Percentiles rank a stretch among this genome's conserved stretches.
phyloP scores from a whole-genome alignment of 2,329 filamentous ascomycete genomes.

The Fusarium sublunatum region DNA sequence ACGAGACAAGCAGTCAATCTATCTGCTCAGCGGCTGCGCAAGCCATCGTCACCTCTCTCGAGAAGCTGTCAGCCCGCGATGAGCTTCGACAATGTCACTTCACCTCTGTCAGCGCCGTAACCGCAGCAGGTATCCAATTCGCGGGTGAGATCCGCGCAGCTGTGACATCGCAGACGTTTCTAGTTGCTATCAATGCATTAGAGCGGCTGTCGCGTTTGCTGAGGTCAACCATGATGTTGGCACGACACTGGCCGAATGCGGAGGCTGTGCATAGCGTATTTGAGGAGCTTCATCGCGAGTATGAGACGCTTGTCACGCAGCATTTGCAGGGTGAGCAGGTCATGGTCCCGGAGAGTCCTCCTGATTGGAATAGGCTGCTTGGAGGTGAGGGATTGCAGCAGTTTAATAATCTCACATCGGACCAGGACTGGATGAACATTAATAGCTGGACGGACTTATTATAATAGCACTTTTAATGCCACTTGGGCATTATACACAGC shows the following conservation, averaged over 20 bases:
- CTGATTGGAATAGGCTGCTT: conserved; percentile 42
- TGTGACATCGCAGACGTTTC: conserved; percentile 29
- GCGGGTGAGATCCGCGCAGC: conserved; percentile 41
- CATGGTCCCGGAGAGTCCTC: conserved; percentile 40
- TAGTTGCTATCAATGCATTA: conserved; percentile 39
- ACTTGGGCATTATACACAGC: too few species aligned
- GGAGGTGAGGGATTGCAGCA: conserved; percentile 35
- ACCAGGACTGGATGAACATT: conserved; percentile 45
- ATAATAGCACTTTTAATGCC: background rate
- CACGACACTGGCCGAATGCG: conserved; percentile 41
- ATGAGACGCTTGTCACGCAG: conserved; percentile 41
- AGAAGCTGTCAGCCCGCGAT: conserved; percentile 36
- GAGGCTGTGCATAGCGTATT: conserved; percentile 45
- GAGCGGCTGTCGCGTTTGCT: conserved; percentile 35
- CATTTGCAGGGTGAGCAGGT: conserved; percentile 42
- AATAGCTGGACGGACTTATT: conserved; percentile 42
- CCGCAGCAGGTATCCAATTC: conserved; percentile 42
- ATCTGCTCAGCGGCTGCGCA: conserved; percentile 44
- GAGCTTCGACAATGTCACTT: conserved; percentile 42
- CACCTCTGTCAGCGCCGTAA: conserved; percentile 41
- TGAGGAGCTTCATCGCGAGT: conserved; percentile 42
- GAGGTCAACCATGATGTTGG: conserved; percentile 30
- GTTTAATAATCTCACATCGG: conserved; percentile 31
- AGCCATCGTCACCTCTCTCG: conserved; percentile 40
- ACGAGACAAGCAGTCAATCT: conserved; percentile 34